Conservation (phyloP, 306 rosid genomes). For the Adenanthera pavonina region DNA sequence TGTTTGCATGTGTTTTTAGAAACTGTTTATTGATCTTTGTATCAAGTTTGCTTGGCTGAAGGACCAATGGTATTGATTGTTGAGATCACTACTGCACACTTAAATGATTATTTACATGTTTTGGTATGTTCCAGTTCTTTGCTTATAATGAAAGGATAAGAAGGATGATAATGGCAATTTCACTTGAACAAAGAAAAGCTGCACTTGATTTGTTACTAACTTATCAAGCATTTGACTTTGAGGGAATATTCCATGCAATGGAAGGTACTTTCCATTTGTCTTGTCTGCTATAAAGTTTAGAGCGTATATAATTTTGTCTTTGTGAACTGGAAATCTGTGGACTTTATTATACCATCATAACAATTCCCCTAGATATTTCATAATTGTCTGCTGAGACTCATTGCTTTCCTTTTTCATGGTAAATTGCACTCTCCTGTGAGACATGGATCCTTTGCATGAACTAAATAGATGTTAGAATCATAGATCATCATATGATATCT, state of each 20-base stretch:
- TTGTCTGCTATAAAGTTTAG: neutral
- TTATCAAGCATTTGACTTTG: constrained; percentile 94
- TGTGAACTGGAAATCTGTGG: neutral
- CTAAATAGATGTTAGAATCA: neutral
- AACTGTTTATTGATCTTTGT: no score
- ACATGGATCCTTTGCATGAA: neutral
- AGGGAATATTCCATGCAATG: constrained; percentile 98
- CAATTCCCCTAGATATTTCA: neutral
- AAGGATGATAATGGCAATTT: constrained; percentile 90
- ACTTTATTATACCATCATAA: neutral
- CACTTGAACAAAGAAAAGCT: constrained; percentile 78
- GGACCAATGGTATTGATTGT: no score
- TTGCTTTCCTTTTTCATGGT: neutral
- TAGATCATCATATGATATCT: neutral
- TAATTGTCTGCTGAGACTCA: neutral
- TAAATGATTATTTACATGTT: constrained; percentile 33
- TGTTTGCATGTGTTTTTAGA: no score
- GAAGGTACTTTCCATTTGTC: constrained; percentile 58
- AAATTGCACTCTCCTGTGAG: neutral
- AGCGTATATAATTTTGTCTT: neutral
- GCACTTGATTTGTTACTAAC: constrained; percentile 85
- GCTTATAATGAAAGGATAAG: constrained; percentile 96
- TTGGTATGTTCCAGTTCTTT: constrained; percentile 74
- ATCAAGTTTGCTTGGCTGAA: no score
- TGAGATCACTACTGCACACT: neutral